Percentiles rank a stretch among this genome's conserved stretches.
Conservation (phyloP, 768 basidiomycete species). For the Hygrophorus pudorinus region DNA sequence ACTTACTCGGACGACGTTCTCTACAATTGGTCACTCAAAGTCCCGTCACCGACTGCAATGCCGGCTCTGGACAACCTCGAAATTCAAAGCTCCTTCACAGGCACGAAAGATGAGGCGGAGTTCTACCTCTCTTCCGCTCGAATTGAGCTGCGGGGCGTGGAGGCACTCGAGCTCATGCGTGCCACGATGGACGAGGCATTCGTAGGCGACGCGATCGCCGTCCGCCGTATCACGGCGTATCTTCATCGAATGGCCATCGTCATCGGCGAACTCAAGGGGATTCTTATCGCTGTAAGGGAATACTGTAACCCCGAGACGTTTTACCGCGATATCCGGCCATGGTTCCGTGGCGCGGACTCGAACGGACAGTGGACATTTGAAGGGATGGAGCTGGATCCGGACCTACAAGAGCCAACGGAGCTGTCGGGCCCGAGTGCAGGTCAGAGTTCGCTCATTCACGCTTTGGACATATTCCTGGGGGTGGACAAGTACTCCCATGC, state of each 20-base stretch:
- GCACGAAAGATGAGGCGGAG: conserved; percentile 72
- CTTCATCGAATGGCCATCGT: conserved; percentile 53
- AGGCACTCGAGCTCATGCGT: conserved; percentile 80
- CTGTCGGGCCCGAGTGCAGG: conserved; percentile 82
- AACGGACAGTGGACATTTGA: conserved; percentile 49
- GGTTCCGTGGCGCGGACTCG: conserved; percentile 73
- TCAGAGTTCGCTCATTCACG: conserved; percentile 72
- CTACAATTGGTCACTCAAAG: conserved; percentile 67
- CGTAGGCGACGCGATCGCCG: conserved; percentile 59
- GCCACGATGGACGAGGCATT: conserved; percentile 86
- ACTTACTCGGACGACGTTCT: conserved; percentile 92
- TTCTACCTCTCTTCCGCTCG: conserved; percentile 88
- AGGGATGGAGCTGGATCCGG: conserved; percentile 38
- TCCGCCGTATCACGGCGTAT: conserved; percentile 56
- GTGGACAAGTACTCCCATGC: conserved; percentile 41
- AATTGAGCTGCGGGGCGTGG: conserved; percentile 83
- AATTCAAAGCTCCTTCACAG: conserved; percentile 66
- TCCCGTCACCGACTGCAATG: conserved; percentile 17
- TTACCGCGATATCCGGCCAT: conserved; percentile 68
- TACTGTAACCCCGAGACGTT: conserved; percentile 72
- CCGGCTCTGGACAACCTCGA: conserved; percentile 55
- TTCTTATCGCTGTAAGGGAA: conserved; percentile 61
- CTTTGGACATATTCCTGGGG: conserved; percentile 67
- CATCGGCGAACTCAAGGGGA: conserved; percentile 54
- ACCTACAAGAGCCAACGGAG: conserved; percentile 35